A percentile compares a stretch with the other conserved stretches of the same genome.
phyloP scores from a whole-genome alignment of 1,284 basidiomycete species.

The Wolfiporia cocos region DNA sequence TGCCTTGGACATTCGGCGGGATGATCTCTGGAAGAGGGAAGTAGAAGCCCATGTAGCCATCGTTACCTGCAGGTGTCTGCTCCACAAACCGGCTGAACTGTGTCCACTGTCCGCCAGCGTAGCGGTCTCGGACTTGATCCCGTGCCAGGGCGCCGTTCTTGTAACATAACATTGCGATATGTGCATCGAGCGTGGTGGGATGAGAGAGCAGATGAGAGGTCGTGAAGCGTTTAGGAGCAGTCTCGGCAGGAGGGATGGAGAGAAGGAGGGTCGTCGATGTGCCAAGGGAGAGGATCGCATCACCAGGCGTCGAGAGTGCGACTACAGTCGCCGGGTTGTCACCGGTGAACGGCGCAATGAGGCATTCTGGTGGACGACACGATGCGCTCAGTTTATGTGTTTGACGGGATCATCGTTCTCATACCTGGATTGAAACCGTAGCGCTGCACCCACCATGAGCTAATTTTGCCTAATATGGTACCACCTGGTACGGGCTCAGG shows the following conservation, averaged over 20 bases:
- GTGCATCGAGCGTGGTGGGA: slow-evolving; percentile 52
- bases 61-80: slow-evolving; percentile 51
- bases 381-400: background rate
- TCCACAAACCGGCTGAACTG: slow-evolving; percentile 68
- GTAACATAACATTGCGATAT: slow-evolving; percentile 80
- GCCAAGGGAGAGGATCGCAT: slow-evolving; percentile 86
- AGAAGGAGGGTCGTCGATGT: slow-evolving; percentile 88
- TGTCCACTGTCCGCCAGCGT: slow-evolving; percentile 62
- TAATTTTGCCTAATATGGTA: slow-evolving; percentile 59
- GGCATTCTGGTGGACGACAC: slow-evolving; percentile 47
- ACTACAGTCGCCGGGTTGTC: slow-evolving; percentile 90
- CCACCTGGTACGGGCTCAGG: slow-evolving; percentile 75
- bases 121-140: slow-evolving; percentile 72
- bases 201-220: slow-evolving; percentile 72
- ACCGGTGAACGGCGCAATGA: slow-evolving; percentile 83
- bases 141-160: slow-evolving; percentile 82
- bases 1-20: slow-evolving; percentile 64
- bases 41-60: slow-evolving; percentile 60
- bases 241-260: slow-evolving; percentile 57
- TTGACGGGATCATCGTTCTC: slow-evolving; percentile 7
- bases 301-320: slow-evolving; percentile 72
- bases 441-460: slow-evolving; percentile 66
- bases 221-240: slow-evolving; percentile 62
- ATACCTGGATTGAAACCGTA: slow-evolving; percentile 72
- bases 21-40: slow-evolving; percentile 85